A percentile compares a stretch with the other conserved stretches of the same genome.
Conservation (phyloP, 2,329 filamentous ascomycete species). For the Exophiala xenobiotica region DNA sequence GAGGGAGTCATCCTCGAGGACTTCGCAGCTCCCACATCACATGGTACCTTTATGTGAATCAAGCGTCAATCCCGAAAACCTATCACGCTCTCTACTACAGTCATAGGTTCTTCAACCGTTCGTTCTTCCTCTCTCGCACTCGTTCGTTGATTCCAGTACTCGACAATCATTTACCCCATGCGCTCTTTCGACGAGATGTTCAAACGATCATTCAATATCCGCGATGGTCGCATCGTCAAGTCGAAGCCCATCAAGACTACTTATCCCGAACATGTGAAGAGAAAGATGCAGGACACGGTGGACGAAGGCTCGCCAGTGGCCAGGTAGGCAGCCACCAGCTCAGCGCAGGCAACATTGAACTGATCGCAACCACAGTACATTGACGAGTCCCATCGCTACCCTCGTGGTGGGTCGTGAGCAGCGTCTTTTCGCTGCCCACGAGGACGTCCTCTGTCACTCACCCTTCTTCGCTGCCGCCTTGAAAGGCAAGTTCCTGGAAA, state of each 20-base stretch:
- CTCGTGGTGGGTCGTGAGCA: slow-evolving; percentile 80
- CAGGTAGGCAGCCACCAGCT: slow-evolving; percentile 30
- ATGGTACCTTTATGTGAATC: slow-evolving; percentile 53
- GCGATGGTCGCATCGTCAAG: slow-evolving; percentile 80
- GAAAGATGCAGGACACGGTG: slow-evolving; percentile 84
- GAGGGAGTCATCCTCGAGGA: slow-evolving; percentile 41
- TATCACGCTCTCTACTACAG: slow-evolving; percentile 43
- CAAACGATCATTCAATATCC: slow-evolving; percentile 83
- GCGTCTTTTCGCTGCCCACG: slow-evolving; percentile 90
- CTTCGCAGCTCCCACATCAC: slow-evolving; percentile 56
- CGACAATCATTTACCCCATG: slow-evolving; percentile 26
- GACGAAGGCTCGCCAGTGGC: slow-evolving; percentile 55
- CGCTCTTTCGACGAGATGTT: slow-evolving; percentile 66
- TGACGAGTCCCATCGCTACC: slow-evolving; percentile 76
- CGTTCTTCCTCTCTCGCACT: slow-evolving; percentile 47
- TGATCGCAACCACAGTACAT: slow-evolving; percentile 40
- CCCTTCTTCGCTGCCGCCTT: slow-evolving; percentile 77
- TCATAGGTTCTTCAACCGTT: slow-evolving; percentile 37
- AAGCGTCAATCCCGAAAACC: slow-evolving; percentile 37
- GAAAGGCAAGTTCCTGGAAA: slow-evolving; percentile 66
- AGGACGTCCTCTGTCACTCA: slow-evolving; percentile 84
- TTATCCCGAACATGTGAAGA: slow-evolving; percentile 74
- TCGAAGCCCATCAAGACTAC: slow-evolving; percentile 75
- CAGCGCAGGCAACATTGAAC: neutral
- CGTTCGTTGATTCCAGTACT: slow-evolving; percentile 41